Evolutionary conservation across 2,329 filamentous ascomycete species (phyloP).

Genomic region (Canariomyces notabilis): DNA sequence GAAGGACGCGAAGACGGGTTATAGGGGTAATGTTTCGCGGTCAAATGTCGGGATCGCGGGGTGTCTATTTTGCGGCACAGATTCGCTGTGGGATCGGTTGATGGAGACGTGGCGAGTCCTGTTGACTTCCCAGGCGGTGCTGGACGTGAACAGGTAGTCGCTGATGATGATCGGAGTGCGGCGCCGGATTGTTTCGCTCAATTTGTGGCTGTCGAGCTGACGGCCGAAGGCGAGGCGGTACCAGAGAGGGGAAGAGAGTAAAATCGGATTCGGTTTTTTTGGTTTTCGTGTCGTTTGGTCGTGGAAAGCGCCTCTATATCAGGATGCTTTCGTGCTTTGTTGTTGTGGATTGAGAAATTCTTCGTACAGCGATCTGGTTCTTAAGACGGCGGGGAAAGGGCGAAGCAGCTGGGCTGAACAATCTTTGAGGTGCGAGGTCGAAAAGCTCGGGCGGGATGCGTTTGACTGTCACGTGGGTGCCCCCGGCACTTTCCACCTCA

Average conservation of each 20-base stretch:
- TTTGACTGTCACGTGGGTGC: slow-evolving; percentile 15
- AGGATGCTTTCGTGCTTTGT: background rate
- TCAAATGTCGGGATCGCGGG: background rate
- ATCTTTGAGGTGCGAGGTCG: slow-evolving; percentile 11
- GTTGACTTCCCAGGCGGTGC: slow-evolving; percentile 5
- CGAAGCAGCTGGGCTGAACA: slow-evolving; percentile 12
- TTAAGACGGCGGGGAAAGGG: slow-evolving; percentile 13
- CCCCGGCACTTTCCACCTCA: too few species aligned
- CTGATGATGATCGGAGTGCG: background rate
- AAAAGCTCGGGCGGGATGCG: slow-evolving; percentile 9
- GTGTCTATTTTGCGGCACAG: background rate
- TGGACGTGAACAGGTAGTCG: background rate
- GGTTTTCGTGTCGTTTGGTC: background rate
- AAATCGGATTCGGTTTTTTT: background rate
- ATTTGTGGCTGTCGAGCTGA: background rate
- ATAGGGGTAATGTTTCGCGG: background rate
- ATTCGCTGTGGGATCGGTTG: background rate
- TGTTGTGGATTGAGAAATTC: background rate
- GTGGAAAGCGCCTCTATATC: background rate
- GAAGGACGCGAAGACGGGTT: background rate
- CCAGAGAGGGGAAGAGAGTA: background rate
- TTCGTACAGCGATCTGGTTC: slow-evolving; percentile 4
- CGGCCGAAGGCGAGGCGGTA: too few species aligned
- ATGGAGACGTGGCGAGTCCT: background rate
- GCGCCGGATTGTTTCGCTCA: background rate